A percentile compares a stretch with the other conserved stretches of the same genome.
Conservation (phyloP, 371 early-diverging fungal genomes). For the Apophysomyces variabilis region DNA sequence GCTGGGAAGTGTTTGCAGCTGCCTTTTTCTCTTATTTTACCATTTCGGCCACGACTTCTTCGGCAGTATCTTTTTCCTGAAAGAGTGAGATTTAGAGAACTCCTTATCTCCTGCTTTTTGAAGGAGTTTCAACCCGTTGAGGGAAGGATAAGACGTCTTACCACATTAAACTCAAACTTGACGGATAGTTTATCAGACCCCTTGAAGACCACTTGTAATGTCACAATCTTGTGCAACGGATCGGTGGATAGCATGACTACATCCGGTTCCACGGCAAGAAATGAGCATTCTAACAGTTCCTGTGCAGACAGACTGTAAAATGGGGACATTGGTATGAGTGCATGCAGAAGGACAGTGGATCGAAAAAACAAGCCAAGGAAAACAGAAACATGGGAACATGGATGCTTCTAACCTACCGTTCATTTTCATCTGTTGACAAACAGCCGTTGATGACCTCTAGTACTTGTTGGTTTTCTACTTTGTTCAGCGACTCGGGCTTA, state of each 20-base stretch:
- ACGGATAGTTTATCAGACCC: slow-evolving; percentile 82
- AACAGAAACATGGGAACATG: no score
- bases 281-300: slow-evolving; percentile 81
- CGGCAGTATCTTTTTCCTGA: slow-evolving; percentile 84
- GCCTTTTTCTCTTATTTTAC: slow-evolving; percentile 26
- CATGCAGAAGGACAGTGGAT: neutral
- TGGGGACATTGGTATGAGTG: slow-evolving; percentile 2
- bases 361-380: no score
- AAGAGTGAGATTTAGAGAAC: neutral
- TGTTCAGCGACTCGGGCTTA: slow-evolving; percentile 78
- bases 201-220: slow-evolving; percentile 81
- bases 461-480: slow-evolving; percentile 75
- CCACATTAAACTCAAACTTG: slow-evolving; percentile 87
- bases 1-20: neutral
- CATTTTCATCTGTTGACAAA: slow-evolving; percentile 67
- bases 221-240: slow-evolving; percentile 67
- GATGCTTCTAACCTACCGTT: slow-evolving; percentile 47
- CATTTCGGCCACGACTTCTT: slow-evolving; percentile 92
- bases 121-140: neutral
- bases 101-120: neutral
- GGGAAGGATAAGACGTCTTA: slow-evolving; percentile 4
- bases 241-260: slow-evolving; percentile 67
- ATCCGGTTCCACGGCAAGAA: slow-evolving; percentile 82
- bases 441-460: slow-evolving; percentile 79
- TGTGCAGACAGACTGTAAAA: slow-evolving; percentile 66